phyloP scores from a whole-genome alignment of 129 eudicot genomes.

The Glebionis coronaria region DNA sequence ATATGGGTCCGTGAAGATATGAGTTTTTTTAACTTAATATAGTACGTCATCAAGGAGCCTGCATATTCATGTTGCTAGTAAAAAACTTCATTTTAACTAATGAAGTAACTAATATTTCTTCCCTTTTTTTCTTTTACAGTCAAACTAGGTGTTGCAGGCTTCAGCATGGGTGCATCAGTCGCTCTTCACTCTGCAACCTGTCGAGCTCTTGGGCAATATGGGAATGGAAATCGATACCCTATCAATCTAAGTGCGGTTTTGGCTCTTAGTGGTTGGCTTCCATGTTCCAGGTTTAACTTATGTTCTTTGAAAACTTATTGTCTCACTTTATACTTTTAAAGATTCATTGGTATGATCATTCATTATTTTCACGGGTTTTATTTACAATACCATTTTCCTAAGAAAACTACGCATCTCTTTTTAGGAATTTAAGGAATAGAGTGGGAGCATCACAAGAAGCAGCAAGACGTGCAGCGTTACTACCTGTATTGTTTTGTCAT shows the following conservation, averaged over 20 bases:
- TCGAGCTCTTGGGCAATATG: conserved; percentile 42
- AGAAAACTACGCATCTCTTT: conserved; percentile 12
- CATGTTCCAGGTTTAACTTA: conserved; percentile 46
- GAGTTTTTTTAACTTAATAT: neutral
- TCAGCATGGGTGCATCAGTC: conserved; percentile 53
- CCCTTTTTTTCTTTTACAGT: conserved; percentile 28
- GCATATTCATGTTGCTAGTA: neutral
- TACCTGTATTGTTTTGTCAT: conserved; percentile 72
- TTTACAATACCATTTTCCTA: conserved; percentile 18
- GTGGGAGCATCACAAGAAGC: conserved; percentile 57
- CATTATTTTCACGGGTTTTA: neutral
- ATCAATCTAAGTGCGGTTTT: conserved; percentile 46
- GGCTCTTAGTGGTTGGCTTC: conserved; percentile 65
- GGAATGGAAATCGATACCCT: conserved; percentile 46
- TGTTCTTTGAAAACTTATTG: neutral
- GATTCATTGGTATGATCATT: neutral
- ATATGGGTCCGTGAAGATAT: conserved; percentile 8
- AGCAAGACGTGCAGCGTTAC: conserved; percentile 51
- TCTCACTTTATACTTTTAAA: neutral
- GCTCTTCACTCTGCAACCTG: conserved; percentile 57
- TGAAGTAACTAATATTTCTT: neutral
- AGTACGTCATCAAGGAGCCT: neutral
- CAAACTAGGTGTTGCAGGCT: conserved; percentile 65
- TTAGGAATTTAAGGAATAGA: conserved; percentile 49
- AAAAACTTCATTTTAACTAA: neutral